Percentiles rank a stretch among this genome's conserved stretches.
phyloP scores from a whole-genome alignment of 2,329 filamentous ascomycete genomes.

The Phyllachora maydis region DNA sequence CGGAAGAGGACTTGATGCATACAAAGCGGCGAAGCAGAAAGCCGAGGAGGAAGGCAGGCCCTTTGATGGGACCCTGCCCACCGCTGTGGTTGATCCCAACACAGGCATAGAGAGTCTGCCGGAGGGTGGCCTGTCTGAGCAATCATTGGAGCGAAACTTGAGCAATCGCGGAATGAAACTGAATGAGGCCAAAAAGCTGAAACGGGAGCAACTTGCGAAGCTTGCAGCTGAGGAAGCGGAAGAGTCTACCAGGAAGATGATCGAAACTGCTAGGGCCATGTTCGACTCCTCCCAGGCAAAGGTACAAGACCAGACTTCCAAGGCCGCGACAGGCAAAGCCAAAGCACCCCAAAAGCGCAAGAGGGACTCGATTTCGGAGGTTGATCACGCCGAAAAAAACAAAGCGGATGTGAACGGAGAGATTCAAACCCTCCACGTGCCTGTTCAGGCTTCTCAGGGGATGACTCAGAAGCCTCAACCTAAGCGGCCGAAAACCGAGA shows the following conservation, averaged over 20 bases:
- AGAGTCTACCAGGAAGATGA: constrained; percentile 13
- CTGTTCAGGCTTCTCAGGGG: no score
- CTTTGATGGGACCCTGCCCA: constrained; percentile 27
- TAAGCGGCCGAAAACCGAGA: constrained; percentile 16
- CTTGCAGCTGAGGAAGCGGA: constrained; percentile 39
- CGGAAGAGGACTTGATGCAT: constrained; percentile 44
- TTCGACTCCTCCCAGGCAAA: constrained; percentile 5
- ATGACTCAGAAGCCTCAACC: no score
- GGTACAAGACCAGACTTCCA: constrained; percentile 3
- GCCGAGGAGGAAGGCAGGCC: constrained; percentile 43
- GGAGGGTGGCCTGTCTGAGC: constrained; percentile 37
- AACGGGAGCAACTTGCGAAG: constrained; percentile 42
- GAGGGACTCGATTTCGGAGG: constrained; percentile 11
- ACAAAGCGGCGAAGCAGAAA: constrained; percentile 36
- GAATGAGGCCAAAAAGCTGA: constrained; percentile 58
- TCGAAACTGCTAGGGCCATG: constrained; percentile 10
- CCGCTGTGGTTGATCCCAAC: constrained; percentile 22
- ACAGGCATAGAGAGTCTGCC: constrained; percentile 31
- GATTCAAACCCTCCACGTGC: no score
- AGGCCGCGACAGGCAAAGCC: constrained; percentile 4
- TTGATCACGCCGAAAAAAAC: constrained; percentile 7
- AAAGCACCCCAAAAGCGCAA: constrained; percentile 13
- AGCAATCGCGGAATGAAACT: constrained; percentile 59
- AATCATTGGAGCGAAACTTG: constrained; percentile 36
- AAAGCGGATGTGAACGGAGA: constrained; percentile 7